Conservation (phyloP, 306 rosid species). For the Cyclanthera cordifolia region DNA sequence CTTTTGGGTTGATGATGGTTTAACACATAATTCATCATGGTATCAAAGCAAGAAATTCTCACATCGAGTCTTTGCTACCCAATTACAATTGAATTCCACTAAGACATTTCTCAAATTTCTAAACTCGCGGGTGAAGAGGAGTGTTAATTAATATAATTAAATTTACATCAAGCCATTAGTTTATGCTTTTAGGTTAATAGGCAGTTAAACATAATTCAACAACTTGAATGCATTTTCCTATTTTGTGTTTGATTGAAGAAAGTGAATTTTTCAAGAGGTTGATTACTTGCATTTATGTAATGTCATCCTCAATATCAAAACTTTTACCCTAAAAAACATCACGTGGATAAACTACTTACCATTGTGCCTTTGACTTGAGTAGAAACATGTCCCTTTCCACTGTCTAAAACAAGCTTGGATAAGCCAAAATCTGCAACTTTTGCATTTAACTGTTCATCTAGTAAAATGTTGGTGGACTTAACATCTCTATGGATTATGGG, state of each 20-base stretch:
- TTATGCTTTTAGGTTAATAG: no score
- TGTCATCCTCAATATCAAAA: background rate
- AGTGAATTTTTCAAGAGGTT: background rate
- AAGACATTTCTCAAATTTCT: no score
- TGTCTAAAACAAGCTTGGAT: slow-evolving; percentile 67
- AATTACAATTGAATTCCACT: no score
- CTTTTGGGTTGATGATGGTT: no score
- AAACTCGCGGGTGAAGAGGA: no score
- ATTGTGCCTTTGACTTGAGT: slow-evolving; percentile 94
- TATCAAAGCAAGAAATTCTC: no score
- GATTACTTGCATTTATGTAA: background rate
- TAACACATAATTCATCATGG: no score
- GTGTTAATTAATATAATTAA: no score
- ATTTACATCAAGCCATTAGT: no score
- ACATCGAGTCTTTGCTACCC: no score
- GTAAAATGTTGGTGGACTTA: slow-evolving; percentile 65
- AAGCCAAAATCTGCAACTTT: slow-evolving; percentile 97
- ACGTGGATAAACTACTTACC: slow-evolving; percentile 30
- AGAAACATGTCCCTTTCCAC: slow-evolving; percentile 77
- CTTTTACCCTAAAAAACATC: background rate
- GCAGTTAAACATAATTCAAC: no score
- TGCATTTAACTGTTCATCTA: slow-evolving; percentile 70
- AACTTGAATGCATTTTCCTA: background rate
- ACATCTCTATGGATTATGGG: slow-evolving; percentile 93
- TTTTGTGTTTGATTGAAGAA: background rate